phyloP scores from a whole-genome alignment of 1,284 basidiomycete genomes.

The Cutaneotrichosporon sp. region DNA sequence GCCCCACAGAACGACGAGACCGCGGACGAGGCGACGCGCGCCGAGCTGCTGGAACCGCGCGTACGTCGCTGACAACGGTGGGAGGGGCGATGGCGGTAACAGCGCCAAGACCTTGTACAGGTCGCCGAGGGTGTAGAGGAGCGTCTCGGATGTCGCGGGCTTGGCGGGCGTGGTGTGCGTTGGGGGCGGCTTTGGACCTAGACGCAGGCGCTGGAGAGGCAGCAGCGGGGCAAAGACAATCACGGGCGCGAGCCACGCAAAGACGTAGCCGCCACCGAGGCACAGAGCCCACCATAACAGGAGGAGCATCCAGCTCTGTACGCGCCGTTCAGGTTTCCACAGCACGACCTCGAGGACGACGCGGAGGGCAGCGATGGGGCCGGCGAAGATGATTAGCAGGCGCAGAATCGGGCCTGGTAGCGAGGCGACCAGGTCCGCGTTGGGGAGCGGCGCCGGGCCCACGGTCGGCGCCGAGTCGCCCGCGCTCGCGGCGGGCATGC shows the following conservation, averaged over 20 bases:
- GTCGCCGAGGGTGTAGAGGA: constrained; percentile 49
- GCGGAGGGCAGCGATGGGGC: constrained; percentile 54
- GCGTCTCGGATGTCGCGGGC: constrained; percentile 58
- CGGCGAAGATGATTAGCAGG: constrained; percentile 50
- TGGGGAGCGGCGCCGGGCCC: constrained; percentile 4
- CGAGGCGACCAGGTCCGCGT: constrained; percentile 37
- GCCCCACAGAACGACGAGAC: constrained; percentile 41
- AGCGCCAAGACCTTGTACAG: constrained; percentile 44
- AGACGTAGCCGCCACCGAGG: constrained; percentile 55
- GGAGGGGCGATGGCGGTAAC: constrained; percentile 36
- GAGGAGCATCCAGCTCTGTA: constrained; percentile 64
- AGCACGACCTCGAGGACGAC: constrained; percentile 55
- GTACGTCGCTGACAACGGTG: constrained; percentile 23
- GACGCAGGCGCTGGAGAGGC: constrained; percentile 46
- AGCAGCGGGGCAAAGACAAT: constrained; percentile 35
- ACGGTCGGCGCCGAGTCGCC: background rate
- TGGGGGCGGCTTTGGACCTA: constrained; percentile 24
- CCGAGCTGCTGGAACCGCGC: constrained; percentile 36
- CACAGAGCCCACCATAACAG: constrained; percentile 72
- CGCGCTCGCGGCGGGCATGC: constrained; percentile 5
- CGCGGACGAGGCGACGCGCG: constrained; percentile 31
- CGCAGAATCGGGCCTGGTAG: constrained; percentile 45
- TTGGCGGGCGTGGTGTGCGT: constrained; percentile 29
- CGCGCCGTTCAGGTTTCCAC: constrained; percentile 59
- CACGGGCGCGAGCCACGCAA: constrained; percentile 52